Evolutionary conservation across 225 moss, liverwort and hornwort genomes (phyloP), one percentile per base, ranked within the genome.

Genomic region (Pleurozium schreberi): DNA sequence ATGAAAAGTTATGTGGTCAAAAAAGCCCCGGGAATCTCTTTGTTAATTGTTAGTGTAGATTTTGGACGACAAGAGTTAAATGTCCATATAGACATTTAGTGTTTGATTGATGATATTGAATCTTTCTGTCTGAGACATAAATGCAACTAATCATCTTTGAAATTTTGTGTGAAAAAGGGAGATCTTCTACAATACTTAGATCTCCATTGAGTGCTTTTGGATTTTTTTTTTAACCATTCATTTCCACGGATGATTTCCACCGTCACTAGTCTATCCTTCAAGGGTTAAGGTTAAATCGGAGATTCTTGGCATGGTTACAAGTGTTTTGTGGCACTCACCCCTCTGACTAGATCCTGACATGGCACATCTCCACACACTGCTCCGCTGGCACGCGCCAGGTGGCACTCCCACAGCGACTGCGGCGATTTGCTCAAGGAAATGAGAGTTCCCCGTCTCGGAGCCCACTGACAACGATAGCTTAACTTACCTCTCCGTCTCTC

Each of bases 1-100:
- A 28, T 45, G 28, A 71, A 0, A 45, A 45, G 10, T 73, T 45
- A 0, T 9, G 3, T 14, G 0, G 28, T 45, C 0, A 45, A 45
- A 45, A 45, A 28, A 45, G 1, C 4, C 12, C 3, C 5, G 2
- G 1, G 4, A 40, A 67, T 6, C n/a, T 67, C 38, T 38, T 3
- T 36, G 1, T 36, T 38, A 10, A 21, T 34, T 5, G 1, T 66
- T 1, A 49, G 9, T 49, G 11, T 66, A 66, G 2, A 66, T 63
- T 16, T 63, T 33, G 17, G 17, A n/a, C n/a, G n/a, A n/a, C n/a
- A n/a, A n/a, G n/a, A n/a, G n/a, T n/a, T n/a, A n/a, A n/a, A n/a
- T n/a, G n/a, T n/a, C n/a, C n/a, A n/a, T n/a, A n/a, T n/a, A 14
- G 52, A 4, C 52, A 52, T 52, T 52, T 52, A 12, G 6, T 58